Conservation (phyloP, 192 early-diverging fungal species). For the Gigaspora rosea region DNA sequence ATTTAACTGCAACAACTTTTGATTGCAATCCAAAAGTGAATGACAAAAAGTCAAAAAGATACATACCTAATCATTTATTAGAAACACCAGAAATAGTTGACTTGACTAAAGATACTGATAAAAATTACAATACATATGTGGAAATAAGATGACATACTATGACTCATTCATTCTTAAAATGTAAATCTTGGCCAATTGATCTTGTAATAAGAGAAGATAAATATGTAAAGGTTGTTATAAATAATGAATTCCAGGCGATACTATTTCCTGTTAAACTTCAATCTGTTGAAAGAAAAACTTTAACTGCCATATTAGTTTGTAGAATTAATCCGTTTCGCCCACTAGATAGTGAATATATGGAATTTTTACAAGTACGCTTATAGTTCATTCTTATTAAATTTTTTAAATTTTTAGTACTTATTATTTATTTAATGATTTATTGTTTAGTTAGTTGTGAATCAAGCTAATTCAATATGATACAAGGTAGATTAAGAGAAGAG, state of each 20-base stretch:
- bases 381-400: neutral
- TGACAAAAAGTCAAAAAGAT: too few relatives aligned
- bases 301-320: conserved; percentile 19
- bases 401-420: neutral
- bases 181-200: neutral
- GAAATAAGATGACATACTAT: too few relatives aligned
- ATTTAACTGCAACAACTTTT: conserved; percentile 11
- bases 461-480: conserved; percentile 38
- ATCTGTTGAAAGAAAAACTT: neutral
- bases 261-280: neutral
- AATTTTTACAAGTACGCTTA: conserved; percentile 36
- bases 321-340: neutral
- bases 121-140: neutral
- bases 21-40: too few relatives aligned
- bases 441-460: conserved; percentile 38
- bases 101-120: neutral
- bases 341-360: conserved; percentile 22
- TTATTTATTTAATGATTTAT: too few relatives aligned
- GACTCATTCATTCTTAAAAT: neutral
- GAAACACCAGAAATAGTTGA: too few relatives aligned
- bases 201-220: neutral
- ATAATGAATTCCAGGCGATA: conserved; percentile 1
- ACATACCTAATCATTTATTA: conserved; percentile 5
- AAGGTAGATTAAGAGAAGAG: conserved; percentile 41
- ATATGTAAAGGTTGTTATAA: neutral